Conservation (phyloP, 371 early-diverging fungal genomes). For the Neoconidiobolus thromboides region DNA sequence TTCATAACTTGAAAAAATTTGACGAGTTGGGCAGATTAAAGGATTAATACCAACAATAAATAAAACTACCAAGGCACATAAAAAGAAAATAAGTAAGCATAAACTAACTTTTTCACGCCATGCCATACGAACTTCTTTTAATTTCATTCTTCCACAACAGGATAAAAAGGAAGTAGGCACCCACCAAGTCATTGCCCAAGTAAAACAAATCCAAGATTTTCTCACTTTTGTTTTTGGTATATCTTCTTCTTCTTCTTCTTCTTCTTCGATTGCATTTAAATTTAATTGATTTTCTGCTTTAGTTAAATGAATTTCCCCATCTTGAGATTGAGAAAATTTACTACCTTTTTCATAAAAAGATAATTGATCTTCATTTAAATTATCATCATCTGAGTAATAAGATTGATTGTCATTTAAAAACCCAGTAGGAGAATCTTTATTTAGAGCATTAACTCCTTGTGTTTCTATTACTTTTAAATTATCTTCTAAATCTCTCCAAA, state of each 20-base stretch:
- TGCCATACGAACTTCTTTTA: constrained; percentile 77
- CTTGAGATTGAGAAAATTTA: background rate
- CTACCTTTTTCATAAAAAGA: background rate
- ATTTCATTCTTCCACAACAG: constrained; percentile 53
- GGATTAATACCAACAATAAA: constrained; percentile 75
- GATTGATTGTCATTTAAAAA: background rate
- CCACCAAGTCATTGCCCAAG: constrained; percentile 53
- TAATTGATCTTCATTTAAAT: background rate
- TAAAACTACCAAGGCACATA: constrained; percentile 67
- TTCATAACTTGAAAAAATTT: constrained; percentile 35
- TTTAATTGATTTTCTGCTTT: background rate
- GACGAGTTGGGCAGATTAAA: constrained; percentile 59
- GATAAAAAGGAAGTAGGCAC: constrained; percentile 37
- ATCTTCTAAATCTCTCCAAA: constrained; percentile 63
- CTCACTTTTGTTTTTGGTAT: constrained; percentile 33
- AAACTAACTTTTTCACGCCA: constrained; percentile 94
- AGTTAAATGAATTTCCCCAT: background rate
- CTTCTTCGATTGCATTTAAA: constrained; percentile 7
- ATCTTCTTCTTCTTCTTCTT: constrained; percentile 17
- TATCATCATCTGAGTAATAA: constrained; percentile 3
- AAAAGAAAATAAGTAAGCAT: constrained; percentile 62
- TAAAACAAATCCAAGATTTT: constrained; percentile 49
- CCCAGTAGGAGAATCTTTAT: background rate
- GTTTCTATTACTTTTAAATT: constrained; percentile 51
- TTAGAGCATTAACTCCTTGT: constrained; percentile 11